Evolutionary conservation across 768 basidiomycete genomes (phyloP).

Genomic region (Rhodocollybia butyracea): DNA sequence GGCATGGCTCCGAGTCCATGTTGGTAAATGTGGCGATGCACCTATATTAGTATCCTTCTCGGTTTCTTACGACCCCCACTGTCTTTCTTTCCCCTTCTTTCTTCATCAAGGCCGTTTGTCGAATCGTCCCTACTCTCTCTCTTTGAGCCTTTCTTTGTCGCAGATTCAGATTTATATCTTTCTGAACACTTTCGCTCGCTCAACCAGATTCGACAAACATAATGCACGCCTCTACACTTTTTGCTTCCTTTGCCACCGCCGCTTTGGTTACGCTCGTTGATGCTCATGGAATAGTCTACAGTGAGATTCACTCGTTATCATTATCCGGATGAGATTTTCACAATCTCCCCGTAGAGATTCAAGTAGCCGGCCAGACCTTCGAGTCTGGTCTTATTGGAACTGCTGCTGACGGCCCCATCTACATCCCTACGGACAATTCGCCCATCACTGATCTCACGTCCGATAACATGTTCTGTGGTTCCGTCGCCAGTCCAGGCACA

Average conservation of each 20-base stretch:
- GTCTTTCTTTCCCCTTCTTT: too few relatives aligned
- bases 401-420: background rate
- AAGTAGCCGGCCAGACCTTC: constrained; percentile 4
- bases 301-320: background rate
- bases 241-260: constrained; percentile 1
- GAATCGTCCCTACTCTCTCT: too few relatives aligned
- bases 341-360: background rate
- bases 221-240: constrained; percentile 5
- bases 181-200: background rate
- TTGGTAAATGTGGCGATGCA: too few relatives aligned
- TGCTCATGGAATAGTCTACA: constrained; percentile 2
- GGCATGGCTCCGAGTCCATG: too few relatives aligned
- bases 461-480: constrained; percentile 1
- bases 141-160: background rate
- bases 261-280: background rate
- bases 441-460: constrained; percentile 3
- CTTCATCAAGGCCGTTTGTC: too few relatives aligned
- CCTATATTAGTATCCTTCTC: too few relatives aligned
- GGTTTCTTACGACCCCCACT: too few relatives aligned
- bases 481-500: background rate
- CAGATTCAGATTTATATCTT: background rate
- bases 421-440: constrained; percentile 1
- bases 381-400: constrained; percentile 1
- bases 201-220: background rate
- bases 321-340: background rate